Conservation (phyloP, 306 rosid species). For the Sechiopsis laciniata region DNA sequence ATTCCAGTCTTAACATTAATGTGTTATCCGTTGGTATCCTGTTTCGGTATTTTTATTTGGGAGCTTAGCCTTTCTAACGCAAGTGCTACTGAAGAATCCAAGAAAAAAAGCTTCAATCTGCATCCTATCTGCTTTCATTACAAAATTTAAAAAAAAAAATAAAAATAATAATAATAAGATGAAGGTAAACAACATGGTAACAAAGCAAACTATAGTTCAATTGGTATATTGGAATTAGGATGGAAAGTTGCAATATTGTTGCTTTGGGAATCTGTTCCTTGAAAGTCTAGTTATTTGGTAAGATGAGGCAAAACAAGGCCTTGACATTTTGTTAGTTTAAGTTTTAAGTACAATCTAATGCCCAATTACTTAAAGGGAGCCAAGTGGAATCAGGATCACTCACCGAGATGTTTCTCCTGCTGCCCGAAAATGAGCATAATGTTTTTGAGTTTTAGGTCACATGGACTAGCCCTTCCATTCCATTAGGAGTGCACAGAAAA, state of each 20-base stretch:
- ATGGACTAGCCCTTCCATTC: too few relatives aligned
- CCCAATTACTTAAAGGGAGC: not conserved
- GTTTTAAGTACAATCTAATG: not conserved
- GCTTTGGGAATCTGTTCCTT: not conserved
- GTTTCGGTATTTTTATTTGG: conserved; percentile 39
- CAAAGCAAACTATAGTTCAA: not conserved
- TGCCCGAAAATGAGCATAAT: too few relatives aligned
- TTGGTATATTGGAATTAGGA: not conserved
- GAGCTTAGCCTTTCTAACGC: conserved; percentile 49
- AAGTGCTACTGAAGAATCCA: conserved; percentile 63
- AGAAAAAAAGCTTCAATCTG: conserved; percentile 79
- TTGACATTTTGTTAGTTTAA: not conserved
- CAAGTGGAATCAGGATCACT: not conserved
- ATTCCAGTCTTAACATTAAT: conserved; percentile 68
- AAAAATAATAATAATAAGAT: too few relatives aligned
- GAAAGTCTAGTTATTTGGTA: not conserved
- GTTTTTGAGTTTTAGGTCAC: too few relatives aligned
- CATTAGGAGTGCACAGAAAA: too few relatives aligned
- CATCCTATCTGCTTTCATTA: conserved; percentile 66
- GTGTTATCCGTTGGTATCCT: conserved; percentile 37
- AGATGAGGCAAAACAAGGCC: not conserved
- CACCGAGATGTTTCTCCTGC: too few relatives aligned
- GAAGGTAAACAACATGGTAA: not conserved
- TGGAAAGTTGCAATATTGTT: not conserved
- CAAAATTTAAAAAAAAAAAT: conserved; percentile 4